Percentiles rank a stretch among this genome's conserved stretches.
These are phyloP conservation scores for Mychonastes homosphaera DNA, from an alignment of 139 green algal genomes.

Conservation along the genomic window DNA sequence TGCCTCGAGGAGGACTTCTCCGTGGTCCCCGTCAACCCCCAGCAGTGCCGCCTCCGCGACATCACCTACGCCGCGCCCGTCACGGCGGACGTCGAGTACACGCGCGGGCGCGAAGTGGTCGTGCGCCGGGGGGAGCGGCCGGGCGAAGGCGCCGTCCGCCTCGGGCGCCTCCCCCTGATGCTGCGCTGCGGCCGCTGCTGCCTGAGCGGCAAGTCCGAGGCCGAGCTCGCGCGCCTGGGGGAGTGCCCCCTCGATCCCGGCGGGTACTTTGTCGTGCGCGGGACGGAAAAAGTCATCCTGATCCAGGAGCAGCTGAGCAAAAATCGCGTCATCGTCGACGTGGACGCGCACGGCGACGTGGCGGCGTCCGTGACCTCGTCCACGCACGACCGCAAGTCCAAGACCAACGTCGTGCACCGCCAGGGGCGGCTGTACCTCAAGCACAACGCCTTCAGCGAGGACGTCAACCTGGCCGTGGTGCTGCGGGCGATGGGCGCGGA, in stretches of 20 bases:
- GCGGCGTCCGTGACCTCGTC: constrained; percentile 73
- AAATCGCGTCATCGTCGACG: constrained; percentile 98
- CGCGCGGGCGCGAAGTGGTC: constrained; percentile 83
- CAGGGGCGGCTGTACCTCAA: constrained; percentile 76
- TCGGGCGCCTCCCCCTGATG: constrained; percentile 97
- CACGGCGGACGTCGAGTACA: constrained; percentile 98
- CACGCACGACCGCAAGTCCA: constrained; percentile 95
- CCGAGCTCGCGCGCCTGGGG: constrained; percentile 71
- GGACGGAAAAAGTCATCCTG: constrained; percentile 80
- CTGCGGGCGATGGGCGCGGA: constrained; percentile 93
- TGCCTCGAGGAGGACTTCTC: constrained; percentile 84
- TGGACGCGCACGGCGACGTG: constrained; percentile 47
- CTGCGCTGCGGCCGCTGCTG: constrained; percentile 78
- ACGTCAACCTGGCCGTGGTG: constrained; percentile 81
- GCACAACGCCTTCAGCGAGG: constrained; percentile 93
- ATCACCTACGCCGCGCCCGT: constrained; percentile 95
- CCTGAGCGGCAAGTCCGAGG: constrained; percentile 64
- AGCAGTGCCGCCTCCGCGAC: constrained; percentile 92
- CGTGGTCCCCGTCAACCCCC: constrained; percentile 78
- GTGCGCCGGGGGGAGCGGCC: constrained; percentile 62
- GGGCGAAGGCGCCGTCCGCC: constrained; percentile 66
- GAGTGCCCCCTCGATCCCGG: constrained; percentile 97
- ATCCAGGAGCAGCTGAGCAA: constrained; percentile 99
- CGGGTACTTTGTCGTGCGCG: constrained; percentile 94
- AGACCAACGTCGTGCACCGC: constrained; percentile 88